A percentile compares a stretch with the other conserved stretches of the same genome.
These are phyloP conservation scores for Verbena officinalis DNA, from an alignment of 257 asterid species.

Conservation along the genomic window DNA sequence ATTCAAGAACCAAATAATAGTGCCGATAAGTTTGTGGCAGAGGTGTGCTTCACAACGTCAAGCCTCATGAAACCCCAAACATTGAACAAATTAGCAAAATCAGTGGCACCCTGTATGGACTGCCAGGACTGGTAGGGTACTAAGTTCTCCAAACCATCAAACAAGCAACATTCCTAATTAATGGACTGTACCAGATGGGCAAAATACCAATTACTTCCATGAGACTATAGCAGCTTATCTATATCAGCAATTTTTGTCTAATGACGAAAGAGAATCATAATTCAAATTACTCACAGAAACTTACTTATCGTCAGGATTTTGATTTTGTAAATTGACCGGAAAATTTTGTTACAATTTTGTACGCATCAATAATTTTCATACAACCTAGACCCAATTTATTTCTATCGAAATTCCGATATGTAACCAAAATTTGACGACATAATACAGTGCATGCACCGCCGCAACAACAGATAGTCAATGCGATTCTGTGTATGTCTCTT, in stretches of 20 bases:
- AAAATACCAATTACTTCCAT: neutral
- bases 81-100: neutral
- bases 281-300: neutral
- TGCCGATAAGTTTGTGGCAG: neutral
- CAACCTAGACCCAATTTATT: neutral
- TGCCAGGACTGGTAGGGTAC: neutral
- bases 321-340: too few relatives aligned
- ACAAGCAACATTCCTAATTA: neutral
- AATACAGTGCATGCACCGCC: slow-evolving; percentile 5
- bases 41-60: neutral
- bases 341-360: neutral
- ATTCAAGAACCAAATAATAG: neutral
- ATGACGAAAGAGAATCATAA: neutral
- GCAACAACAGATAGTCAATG: neutral
- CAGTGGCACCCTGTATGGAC: neutral
- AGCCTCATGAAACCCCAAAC: neutral
- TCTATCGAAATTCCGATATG: neutral
- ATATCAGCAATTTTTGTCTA: neutral
- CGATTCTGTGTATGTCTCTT: neutral
- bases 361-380: neutral
- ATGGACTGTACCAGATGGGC: neutral
- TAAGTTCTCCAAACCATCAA: neutral
- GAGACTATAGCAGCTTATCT: neutral
- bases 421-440: neutral
- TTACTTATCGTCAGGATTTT: neutral